phyloP scores from a whole-genome alignment of 2,329 filamentous ascomycete genomes.

The Blastomyces gilchristii region DNA sequence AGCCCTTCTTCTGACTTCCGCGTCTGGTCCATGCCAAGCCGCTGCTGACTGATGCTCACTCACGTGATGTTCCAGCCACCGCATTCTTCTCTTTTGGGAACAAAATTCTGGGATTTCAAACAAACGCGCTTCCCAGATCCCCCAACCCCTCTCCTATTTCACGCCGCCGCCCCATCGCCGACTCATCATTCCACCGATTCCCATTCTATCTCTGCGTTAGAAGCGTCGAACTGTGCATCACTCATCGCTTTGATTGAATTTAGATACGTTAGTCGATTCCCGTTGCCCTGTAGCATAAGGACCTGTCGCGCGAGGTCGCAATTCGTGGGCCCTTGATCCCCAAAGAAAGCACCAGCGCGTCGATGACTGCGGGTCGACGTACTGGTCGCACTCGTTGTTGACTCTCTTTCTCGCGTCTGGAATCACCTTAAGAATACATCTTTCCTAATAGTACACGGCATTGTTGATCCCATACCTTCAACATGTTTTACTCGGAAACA shows the following conservation, averaged over 20 bases:
- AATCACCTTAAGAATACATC: not conserved
- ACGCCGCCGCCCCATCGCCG: not conserved
- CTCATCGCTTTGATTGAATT: not conserved
- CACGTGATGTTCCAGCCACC: conserved; percentile 13
- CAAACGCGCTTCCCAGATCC: conserved; percentile 7
- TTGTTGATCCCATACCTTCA: conserved; percentile 12
- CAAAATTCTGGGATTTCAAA: conserved; percentile 1
- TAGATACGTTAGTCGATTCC: not conserved
- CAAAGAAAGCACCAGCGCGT: conserved; percentile 6
- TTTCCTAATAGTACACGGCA: not conserved
- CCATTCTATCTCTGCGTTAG: not conserved
- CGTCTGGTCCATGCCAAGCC: not conserved
- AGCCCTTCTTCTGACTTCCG: not conserved
- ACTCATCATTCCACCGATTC: not conserved
- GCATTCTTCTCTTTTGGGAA: conserved; percentile 9
- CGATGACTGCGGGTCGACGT: conserved; percentile 7
- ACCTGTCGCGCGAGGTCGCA: not conserved
- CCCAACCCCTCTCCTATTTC: conserved; percentile 1
- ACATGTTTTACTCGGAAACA: conserved; percentile 96
- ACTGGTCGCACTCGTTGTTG: conserved; percentile 6
- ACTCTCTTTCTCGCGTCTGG: not conserved
- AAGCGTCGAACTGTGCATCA: not conserved
- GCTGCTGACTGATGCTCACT: not conserved
- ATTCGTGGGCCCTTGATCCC: conserved; percentile 1
- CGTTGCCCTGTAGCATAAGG: not conserved